A percentile compares a stretch with the other conserved stretches of the same genome.
Evolutionary conservation across 768 basidiomycete species (phyloP).

Genomic region (Phlebiopsis gigantea): DNA sequence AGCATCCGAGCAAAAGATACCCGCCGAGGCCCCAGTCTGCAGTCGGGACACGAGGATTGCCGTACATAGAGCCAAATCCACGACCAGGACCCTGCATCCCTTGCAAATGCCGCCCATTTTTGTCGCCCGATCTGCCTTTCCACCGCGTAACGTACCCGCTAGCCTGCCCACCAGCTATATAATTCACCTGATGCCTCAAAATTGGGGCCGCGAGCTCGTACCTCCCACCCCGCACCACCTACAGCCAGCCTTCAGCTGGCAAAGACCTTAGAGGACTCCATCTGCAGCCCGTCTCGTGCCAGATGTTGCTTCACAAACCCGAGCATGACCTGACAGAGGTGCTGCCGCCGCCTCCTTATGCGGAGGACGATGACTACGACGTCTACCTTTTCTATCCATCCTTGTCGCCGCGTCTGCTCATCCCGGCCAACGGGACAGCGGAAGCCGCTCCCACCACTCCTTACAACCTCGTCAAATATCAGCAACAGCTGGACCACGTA

Average conservation of each 20-base stretch:
- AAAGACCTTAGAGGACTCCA: not conserved
- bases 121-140: not conserved
- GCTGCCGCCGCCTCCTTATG: not conserved
- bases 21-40: not conserved
- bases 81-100: not conserved
- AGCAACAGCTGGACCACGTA: not conserved
- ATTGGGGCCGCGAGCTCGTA: not conserved
- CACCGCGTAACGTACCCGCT: constrained; percentile 1
- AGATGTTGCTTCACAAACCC: not conserved
- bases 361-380: not conserved
- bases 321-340: not conserved
- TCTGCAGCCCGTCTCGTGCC: too few relatives aligned
- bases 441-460: not conserved
- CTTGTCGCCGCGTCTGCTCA: not conserved
- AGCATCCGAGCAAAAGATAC: not conserved
- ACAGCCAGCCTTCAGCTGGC: not conserved
- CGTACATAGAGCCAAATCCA: not conserved
- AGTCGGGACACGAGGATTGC: not conserved
- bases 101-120: not conserved
- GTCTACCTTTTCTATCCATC: constrained; percentile 3
- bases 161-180: not conserved
- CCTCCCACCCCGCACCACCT: not conserved
- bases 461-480: not conserved
- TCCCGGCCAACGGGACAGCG: not conserved
- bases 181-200: not conserved